phyloP scores from a whole-genome alignment of 2,329 filamentous ascomycete genomes.

The Hysterium pulicare region DNA sequence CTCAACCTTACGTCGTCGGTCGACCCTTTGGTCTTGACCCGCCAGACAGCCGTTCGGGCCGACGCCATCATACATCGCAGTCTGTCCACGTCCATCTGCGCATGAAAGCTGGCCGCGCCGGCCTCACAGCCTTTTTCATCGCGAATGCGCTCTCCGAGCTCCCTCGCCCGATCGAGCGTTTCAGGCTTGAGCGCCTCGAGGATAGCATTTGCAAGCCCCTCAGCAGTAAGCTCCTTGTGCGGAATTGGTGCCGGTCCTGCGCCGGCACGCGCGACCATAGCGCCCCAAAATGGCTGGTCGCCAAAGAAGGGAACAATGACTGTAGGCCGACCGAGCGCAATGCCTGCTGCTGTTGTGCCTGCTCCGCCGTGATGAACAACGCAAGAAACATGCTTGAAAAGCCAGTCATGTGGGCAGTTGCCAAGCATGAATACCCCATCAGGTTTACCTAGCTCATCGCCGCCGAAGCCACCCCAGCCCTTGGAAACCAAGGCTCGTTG shows the following conservation, averaged over 20 bases:
- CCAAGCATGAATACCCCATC: conserved; percentile 73
- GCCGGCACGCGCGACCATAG: conserved; percentile 16
- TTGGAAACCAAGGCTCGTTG: conserved; percentile 74
- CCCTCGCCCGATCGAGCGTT: conserved; percentile 14
- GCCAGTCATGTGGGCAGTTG: conserved; percentile 80
- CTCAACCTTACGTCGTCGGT: conserved; percentile 19
- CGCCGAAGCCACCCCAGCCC: conserved; percentile 78
- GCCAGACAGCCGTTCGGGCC: conserved; percentile 20
- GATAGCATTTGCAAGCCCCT: conserved; percentile 14
- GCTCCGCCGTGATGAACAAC: conserved; percentile 84
- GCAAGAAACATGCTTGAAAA: conserved; percentile 72
- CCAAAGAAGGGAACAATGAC: conserved; percentile 71
- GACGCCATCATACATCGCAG: conserved; percentile 21
- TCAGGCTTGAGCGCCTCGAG: conserved; percentile 9
- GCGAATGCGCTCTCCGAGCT: conserved; percentile 22
- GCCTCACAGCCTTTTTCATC: conserved; percentile 21
- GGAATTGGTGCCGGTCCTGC: conserved; percentile 17
- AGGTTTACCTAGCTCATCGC: conserved; percentile 57
- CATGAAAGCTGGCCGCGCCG: conserved; percentile 25
- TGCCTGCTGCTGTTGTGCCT: conserved; percentile 75
- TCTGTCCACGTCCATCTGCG: conserved; percentile 20
- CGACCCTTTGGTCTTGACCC: conserved; percentile 19
- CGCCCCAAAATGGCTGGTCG: conserved; percentile 20
- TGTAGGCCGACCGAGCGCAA: conserved; percentile 70
- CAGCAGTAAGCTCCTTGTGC: conserved; percentile 14